phyloP scores from a whole-genome alignment of 495 filamentous ascomycete species.

The Aspergillus coremiiformis region DNA sequence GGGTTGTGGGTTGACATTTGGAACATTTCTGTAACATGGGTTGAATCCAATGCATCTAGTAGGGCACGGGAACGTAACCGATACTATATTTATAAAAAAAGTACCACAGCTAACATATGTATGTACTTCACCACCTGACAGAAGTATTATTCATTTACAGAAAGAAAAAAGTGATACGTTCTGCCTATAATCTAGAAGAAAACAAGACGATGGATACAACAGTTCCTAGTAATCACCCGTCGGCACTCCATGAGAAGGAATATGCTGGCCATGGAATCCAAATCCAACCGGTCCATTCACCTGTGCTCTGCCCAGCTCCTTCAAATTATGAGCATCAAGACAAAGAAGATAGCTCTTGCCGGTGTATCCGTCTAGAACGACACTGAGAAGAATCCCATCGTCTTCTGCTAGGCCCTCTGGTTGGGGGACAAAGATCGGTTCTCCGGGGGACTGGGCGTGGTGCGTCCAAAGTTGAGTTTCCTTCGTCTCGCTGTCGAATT shows the following conservation, averaged over 20 bases:
- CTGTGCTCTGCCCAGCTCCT: slow-evolving; percentile 59
- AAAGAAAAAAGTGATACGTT: background rate
- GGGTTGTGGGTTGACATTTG: background rate
- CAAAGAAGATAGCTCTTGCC: slow-evolving; percentile 63
- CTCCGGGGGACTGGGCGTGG: slow-evolving; percentile 61
- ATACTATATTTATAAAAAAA: too few species aligned
- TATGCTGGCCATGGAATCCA: slow-evolving; percentile 67
- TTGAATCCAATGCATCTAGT: too few species aligned
- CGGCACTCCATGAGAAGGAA: slow-evolving; percentile 22
- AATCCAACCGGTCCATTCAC: slow-evolving; percentile 54
- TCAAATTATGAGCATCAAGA: slow-evolving; percentile 57
- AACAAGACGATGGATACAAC: background rate
- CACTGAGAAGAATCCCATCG: slow-evolving; percentile 63
- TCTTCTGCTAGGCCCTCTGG: slow-evolving; percentile 40
- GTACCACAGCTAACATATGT: too few species aligned
- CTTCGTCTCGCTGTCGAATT: slow-evolving; percentile 54
- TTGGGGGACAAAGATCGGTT: slow-evolving; percentile 63
- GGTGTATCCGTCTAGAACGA: slow-evolving; percentile 58
- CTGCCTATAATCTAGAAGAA: too few species aligned
- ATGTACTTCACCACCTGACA: too few species aligned
- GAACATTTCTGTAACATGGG: too few species aligned
- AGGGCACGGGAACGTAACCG: too few species aligned
- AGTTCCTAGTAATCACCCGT: slow-evolving; percentile 28
- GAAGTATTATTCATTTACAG: too few species aligned
- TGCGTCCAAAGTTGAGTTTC: slow-evolving; percentile 45